Conservation (phyloP, 257 asterid species). For the Fraxinus quadrangulata region DNA sequence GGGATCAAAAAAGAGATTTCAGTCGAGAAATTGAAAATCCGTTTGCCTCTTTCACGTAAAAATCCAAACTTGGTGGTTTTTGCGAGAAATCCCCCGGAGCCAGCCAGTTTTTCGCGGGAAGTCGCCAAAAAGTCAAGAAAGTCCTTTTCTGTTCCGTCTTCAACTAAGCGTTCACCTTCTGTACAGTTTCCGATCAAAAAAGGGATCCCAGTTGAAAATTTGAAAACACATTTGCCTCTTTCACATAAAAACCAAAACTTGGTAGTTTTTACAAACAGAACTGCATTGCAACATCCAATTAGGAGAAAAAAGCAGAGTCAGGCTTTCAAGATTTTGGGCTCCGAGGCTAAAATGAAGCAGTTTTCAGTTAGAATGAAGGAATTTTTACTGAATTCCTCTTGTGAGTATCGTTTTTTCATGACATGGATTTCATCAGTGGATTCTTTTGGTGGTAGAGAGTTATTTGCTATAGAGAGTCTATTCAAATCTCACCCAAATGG, state of each 20-base stretch:
- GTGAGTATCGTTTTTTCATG: slow-evolving; percentile 73
- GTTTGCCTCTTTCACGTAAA: slow-evolving; percentile 42
- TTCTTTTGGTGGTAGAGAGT: slow-evolving; percentile 68
- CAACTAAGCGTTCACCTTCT: slow-evolving; percentile 31
- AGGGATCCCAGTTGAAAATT: slow-evolving; percentile 33
- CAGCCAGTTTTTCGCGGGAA: slow-evolving; percentile 42
- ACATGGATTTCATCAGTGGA: slow-evolving; percentile 79
- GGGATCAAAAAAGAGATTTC: slow-evolving; percentile 39
- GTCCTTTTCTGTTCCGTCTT: slow-evolving; percentile 41
- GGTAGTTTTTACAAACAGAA: slow-evolving; percentile 34
- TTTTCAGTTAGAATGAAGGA: slow-evolving; percentile 61
- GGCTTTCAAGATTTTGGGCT: slow-evolving; percentile 32
- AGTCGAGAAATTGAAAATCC: slow-evolving; percentile 42
- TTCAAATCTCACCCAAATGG: slow-evolving; percentile 69
- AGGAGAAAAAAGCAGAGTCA: slow-evolving; percentile 37
- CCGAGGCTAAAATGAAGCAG: slow-evolving; percentile 28
- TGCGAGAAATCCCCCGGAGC: slow-evolving; percentile 34
- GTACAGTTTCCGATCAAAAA: slow-evolving; percentile 36
- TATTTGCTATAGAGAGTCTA: slow-evolving; percentile 53
- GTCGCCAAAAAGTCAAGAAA: slow-evolving; percentile 58
- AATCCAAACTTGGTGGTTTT: slow-evolving; percentile 42
- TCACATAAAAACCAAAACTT: slow-evolving; percentile 48
- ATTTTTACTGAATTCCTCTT: slow-evolving; percentile 49
- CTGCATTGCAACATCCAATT: slow-evolving; percentile 24
- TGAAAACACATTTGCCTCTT: slow-evolving; percentile 47